A percentile compares a stretch with the other conserved stretches of the same genome.
Evolutionary conservation across 768 basidiomycete genomes (phyloP).

Genomic region (Tricholoma terreum): DNA sequence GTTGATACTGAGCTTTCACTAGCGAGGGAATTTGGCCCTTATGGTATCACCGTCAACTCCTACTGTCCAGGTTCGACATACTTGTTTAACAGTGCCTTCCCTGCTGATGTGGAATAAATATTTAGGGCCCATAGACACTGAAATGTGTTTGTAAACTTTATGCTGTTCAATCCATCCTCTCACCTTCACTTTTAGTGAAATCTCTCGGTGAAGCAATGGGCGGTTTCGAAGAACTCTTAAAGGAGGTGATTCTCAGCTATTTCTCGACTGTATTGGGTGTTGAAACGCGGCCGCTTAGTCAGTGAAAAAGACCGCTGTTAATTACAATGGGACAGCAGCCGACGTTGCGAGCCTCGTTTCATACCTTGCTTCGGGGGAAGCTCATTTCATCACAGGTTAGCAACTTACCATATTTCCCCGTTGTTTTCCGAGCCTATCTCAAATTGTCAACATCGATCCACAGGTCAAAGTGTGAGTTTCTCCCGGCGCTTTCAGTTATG

Average conservation of each 20-base stretch:
- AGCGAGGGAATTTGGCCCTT: constrained; percentile 16
- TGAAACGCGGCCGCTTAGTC: neutral
- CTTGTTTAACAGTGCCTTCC: neutral
- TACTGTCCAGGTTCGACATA: constrained; percentile 18
- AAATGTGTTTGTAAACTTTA: constrained; percentile 11
- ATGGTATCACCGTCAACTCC: constrained; percentile 24
- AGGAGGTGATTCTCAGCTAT: constrained; percentile 1
- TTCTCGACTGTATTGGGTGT: neutral
- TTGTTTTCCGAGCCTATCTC: neutral
- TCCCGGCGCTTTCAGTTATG: neutral
- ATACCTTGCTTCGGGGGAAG: constrained; percentile 34
- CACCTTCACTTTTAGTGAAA: constrained; percentile 2
- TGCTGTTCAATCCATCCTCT: neutral
- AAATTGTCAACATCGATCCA: neutral
- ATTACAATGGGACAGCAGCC: constrained; percentile 22
- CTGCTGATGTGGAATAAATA: neutral
- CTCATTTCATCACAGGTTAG: constrained; percentile 32
- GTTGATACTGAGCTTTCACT: neutral
- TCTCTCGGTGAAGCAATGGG: constrained; percentile 3
- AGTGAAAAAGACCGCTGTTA: constrained; percentile 4
- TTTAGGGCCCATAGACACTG: constrained; percentile 15
- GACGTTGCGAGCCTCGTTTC: constrained; percentile 36
- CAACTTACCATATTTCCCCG: neutral
- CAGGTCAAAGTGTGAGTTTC: constrained; percentile 20
- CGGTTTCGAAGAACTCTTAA: neutral